Evolutionary conservation across 768 basidiomycete genomes (phyloP), one percentile per base, ranked within the genome.

Genomic region (Tricholoma sp.): DNA sequence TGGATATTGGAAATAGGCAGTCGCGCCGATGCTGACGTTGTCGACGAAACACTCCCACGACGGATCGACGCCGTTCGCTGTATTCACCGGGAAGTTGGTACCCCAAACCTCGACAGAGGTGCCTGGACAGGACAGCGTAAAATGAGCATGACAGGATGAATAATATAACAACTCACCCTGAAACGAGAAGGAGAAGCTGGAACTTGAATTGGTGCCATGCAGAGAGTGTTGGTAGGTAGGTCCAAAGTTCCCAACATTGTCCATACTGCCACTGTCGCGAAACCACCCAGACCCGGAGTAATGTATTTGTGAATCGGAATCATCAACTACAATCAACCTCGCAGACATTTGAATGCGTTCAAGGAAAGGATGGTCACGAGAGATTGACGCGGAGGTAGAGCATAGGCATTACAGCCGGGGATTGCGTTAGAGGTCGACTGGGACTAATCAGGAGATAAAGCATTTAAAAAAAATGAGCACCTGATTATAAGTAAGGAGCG

Each of bases 21-120:
- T 61, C 18, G 60, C 54, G 27, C 63, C 61, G 37, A 67, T 68
- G 55, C 59, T 62, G 35, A 63, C 59, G 18, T 62, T 57, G 61
- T 71, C 68, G 63, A 60, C 67, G 65, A 31, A 31, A 34, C 53
- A 54, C 21, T 64, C 61, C 64, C 64, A 66, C 0, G 34, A 55
- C 6, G 67, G 67, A 51, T 67, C 65, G n/a, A 29, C 11, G 21
- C 53, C 53, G n/a, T 16, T 14, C 4, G 53, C 9, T 0, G 21
- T 43, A 18, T 31, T 54, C 9, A 24, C 41, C 14, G 43, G 39
- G 7, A 11, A 21, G n/a, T 27, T 54, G n/a, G 39, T 54, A 4
- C 53, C 53, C 21, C 21, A 24, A 21, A 54, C 53, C n/a, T 41
- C 18, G 14, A 54, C 24, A n/a, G 39, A 31, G 19, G 24, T 54